phyloP scores from a whole-genome alignment of 1,284 basidiomycete species.

The Ceraceosorus guamensis region DNA sequence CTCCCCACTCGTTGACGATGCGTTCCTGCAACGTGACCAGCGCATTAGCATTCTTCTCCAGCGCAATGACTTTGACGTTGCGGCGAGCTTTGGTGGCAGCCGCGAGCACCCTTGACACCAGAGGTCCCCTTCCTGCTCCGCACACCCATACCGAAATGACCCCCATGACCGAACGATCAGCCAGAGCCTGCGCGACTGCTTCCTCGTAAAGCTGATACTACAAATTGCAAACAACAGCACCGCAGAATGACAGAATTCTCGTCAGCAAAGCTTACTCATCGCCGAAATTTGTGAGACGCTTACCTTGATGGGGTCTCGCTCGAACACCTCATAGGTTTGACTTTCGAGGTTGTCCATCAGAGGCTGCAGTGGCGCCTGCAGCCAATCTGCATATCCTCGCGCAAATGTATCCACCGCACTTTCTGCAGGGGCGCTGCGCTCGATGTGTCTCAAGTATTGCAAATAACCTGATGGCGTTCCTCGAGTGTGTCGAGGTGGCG shows the following conservation, averaged over 20 bases:
- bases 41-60: slow-evolving; percentile 74
- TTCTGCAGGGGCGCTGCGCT: slow-evolving; percentile 28
- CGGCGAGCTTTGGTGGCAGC: slow-evolving; percentile 66
- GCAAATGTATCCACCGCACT: slow-evolving; percentile 67
- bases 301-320: slow-evolving; percentile 73
- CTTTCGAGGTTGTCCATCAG: slow-evolving; percentile 94
- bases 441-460: slow-evolving; percentile 60
- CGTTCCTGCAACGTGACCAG: slow-evolving; percentile 40
- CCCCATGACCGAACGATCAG: slow-evolving; percentile 73
- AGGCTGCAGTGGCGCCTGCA: slow-evolving; percentile 90
- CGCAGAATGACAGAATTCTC: too few species aligned
- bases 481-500: slow-evolving; percentile 50
- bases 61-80: slow-evolving; percentile 64
- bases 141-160: slow-evolving; percentile 60
- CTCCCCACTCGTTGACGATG: slow-evolving; percentile 63
- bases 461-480: slow-evolving; percentile 82
- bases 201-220: slow-evolving; percentile 96
- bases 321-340: slow-evolving; percentile 92
- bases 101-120: slow-evolving; percentile 76
- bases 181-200: slow-evolving; percentile 53
- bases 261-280: neutral
- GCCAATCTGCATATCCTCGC: slow-evolving; percentile 83
- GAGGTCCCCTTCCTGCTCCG: slow-evolving; percentile 87
- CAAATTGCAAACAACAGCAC: neutral
- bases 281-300: neutral